Evolutionary conservation across 257 asterid genomes (phyloP).

Genomic region (Cynanchum wilfordii): DNA sequence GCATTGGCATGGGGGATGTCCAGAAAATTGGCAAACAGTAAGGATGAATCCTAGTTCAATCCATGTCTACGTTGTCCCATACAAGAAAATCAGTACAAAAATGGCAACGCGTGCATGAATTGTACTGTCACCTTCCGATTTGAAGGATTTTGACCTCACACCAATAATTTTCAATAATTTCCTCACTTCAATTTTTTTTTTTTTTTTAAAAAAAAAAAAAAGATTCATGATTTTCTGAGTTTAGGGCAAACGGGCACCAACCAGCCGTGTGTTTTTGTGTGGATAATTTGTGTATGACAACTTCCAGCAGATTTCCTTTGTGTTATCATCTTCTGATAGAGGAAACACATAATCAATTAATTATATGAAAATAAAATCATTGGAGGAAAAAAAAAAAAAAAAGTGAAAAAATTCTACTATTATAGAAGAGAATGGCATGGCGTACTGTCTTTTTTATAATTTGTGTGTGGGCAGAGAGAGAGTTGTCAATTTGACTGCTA

Average conservation of each 20-base stretch:
- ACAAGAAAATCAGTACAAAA: not conserved
- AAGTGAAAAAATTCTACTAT: too few species aligned
- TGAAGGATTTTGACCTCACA: not conserved
- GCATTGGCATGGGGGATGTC: too few species aligned
- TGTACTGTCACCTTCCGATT: not conserved
- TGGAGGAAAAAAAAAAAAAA: not conserved
- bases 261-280: not conserved
- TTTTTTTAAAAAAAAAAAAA: too few species aligned
- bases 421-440: too few species aligned
- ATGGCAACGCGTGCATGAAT: not conserved
- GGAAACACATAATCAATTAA: not conserved
- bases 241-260: not conserved
- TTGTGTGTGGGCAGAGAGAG: conserved; percentile 12
- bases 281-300: not conserved
- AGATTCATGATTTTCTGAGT: not conserved
- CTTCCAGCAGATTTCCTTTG: not conserved
- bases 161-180: not conserved
- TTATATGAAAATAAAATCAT: not conserved
- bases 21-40: too few species aligned
- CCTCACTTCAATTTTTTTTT: too few species aligned
- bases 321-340: not conserved
- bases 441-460: not conserved
- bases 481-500: conserved; percentile 8
- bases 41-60: not conserved
- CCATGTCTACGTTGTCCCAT: not conserved